A percentile compares a stretch with the other conserved stretches of the same genome.
These are phyloP conservation scores for Rubia balearica DNA, from an alignment of 305 asterid species.

Conservation along the genomic window DNA sequence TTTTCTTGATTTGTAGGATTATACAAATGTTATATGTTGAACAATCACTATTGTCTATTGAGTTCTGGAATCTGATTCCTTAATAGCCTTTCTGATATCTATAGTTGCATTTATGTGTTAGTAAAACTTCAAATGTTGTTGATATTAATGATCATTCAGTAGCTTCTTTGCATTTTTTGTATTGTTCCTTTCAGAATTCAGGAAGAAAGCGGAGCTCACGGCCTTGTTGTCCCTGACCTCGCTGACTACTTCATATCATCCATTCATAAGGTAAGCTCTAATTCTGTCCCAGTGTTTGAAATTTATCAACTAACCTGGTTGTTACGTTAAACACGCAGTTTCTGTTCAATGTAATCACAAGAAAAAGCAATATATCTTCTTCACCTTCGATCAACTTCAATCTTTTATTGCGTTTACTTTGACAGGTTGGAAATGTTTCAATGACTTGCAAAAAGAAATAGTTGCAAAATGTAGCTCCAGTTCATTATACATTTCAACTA, in stretches of 20 bases:
- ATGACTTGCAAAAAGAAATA: slow-evolving; percentile 49
- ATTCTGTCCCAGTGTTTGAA: not conserved
- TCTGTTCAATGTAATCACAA: not conserved
- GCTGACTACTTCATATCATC: slow-evolving; percentile 64
- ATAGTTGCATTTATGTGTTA: too few relatives aligned
- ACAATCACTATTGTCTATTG: not conserved
- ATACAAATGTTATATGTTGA: not conserved
- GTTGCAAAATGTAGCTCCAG: too few relatives aligned
- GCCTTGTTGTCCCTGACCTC: slow-evolving; percentile 87
- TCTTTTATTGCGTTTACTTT: slow-evolving; percentile 6
- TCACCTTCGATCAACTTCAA: not conserved
- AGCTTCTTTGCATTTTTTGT: not conserved
- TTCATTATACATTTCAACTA: too few relatives aligned
- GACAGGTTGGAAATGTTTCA: slow-evolving; percentile 80
- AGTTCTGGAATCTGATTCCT: not conserved
- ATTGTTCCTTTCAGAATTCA: slow-evolving; percentile 18
- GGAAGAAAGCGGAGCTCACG: slow-evolving; percentile 90
- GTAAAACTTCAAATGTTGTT: not conserved
- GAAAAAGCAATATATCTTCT: not conserved
- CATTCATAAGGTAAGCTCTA: slow-evolving; percentile 58
- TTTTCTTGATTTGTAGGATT: not conserved
- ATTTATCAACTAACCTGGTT: not conserved
- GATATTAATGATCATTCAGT: not conserved
- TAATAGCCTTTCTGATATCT: too few relatives aligned
- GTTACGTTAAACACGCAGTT: not conserved